Base-by-base conservation (phyloP, 2,329 filamentous ascomycete genomes). In the Epichloe gansuensis region DNA sequence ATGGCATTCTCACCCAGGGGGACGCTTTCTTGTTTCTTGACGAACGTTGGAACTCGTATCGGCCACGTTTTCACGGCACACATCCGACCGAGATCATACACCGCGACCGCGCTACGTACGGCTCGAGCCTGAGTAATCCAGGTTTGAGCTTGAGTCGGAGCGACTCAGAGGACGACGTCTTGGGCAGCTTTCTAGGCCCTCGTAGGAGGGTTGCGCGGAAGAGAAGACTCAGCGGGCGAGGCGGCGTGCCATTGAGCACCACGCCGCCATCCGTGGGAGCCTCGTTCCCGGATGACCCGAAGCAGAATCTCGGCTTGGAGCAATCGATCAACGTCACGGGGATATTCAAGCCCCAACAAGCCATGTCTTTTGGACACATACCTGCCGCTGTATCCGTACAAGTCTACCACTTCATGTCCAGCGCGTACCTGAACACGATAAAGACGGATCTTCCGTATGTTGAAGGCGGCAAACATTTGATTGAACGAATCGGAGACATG, bases 101-200 rank as follows among this genome's bases (percentile, higher is more conserved):
- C 3, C 66, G 70, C 13, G 66, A 69, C 3, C 66, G 70, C 13
- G 65, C 71, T 1, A 69, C 72, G 0, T 77, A 73, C 48, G 71
- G 72, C 53, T 74, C 77, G 0, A 78, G 72, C 50, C 72, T 76
- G 1, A 72, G 68, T 15, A 69, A 71, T 0, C 74, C 74, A 5
- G 71, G 75, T 59, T 66, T 81, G 23, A 79, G 75, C 58, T 72
- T 77, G 51, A 82, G 78, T 59, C 74, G 75, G 46, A 84, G 80
- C 58, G 81, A 84, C 57, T 85, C 81, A 0, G 81, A 85, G 59
- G 81, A 84, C 57, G 81, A 85, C 50, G 77, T 78, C 0, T 70
- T 82, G 5, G 77, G 76, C 3, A 81, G 72, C 55, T 84, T 85
- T 60, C 65, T 84, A 2, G 76, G 76, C 0, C 68, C 76, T 7